Evolutionary conservation across 1,139 yeast genomes (phyloP), one percentile per base, ranked within the genome.

Genomic region (Sugiyamaella paludigena): DNA sequence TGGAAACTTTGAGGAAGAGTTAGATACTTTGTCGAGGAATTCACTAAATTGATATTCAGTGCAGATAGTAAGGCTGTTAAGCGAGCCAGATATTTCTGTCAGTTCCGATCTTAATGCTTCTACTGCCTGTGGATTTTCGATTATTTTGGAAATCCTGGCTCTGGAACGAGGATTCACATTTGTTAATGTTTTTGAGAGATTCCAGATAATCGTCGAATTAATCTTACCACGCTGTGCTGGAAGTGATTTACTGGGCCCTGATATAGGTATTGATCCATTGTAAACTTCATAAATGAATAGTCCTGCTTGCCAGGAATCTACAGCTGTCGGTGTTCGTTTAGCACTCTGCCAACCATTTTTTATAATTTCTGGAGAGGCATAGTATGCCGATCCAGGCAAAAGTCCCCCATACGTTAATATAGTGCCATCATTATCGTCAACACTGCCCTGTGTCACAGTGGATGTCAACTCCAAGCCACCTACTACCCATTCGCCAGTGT

Each of bases 401-500:
- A 64, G 49, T 1, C 62, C 57, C 6, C 66, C 70, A 40, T 63
- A 63, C 4, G 61, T 51, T 27, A 57, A 59, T 26, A 58, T 46
- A 0, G 58, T 48, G 11, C 58, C 55, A n/a, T 63, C 66, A 38
- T 58, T 58, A 35, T 55, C 62, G 24, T 52, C 57, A 9, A 58
- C 49, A n/a, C 57, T 49, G 7, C 84, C 76, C 49, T 40, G 38
- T 8, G 33, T 24, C 8, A 48, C 42, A 8, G 40, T 42, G 4
- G 51, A 48, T 13, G 85, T 73, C 4, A 86, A 66, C 64, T 91
- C 98, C 59, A 89, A 80, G 1, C 96, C 96, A 56, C 87, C 86
- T 26, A 91, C 65, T 51, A 82, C 84, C 94, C 96, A 87, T 60
- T 87, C 95, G 7, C 96, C 95, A 36, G 73, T 64, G 19, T 74